Evolutionary conservation across 495 filamentous ascomycete genomes (phyloP).

Genomic region (Venustampulla echinocandica): DNA sequence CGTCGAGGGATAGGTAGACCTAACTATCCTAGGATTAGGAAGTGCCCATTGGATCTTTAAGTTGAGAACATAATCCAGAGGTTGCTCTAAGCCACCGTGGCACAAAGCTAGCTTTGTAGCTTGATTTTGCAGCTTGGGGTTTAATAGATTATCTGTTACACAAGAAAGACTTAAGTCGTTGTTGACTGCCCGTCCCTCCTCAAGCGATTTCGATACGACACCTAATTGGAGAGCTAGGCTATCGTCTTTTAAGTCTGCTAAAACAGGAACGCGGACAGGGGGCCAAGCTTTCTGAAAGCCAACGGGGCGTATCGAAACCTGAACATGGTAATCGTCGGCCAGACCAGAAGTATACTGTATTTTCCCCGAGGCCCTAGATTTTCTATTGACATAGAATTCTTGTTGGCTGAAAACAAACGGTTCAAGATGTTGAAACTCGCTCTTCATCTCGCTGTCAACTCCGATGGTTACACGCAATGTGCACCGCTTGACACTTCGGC

Average conservation of each 20-base stretch:
- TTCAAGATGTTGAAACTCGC: constrained; percentile 28
- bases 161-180: too few relatives aligned
- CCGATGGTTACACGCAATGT: constrained; percentile 9
- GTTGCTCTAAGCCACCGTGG: neutral
- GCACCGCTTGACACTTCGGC: constrained; percentile 1
- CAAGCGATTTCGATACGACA: too few relatives aligned
- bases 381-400: constrained; percentile 38
- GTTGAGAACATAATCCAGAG: constrained; percentile 6
- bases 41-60: constrained; percentile 11
- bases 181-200: too few relatives aligned
- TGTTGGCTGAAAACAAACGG: constrained; percentile 40
- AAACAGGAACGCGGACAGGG: constrained; percentile 25
- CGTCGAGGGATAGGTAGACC: too few relatives aligned
- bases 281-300: constrained; percentile 38
- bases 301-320: constrained; percentile 38
- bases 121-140: constrained; percentile 5
- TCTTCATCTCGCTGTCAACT: constrained; percentile 4
- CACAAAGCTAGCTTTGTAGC: neutral
- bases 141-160: constrained; percentile 1
- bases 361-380: constrained; percentile 9
- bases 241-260: too few relatives aligned
- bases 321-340: constrained; percentile 36
- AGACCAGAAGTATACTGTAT: constrained; percentile 27
- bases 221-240: too few relatives aligned
- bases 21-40: too few relatives aligned